These are phyloP conservation scores for Fistulinella prunicolor DNA, from an alignment of 768 basidiomycete species.

Conservation along the genomic window DNA sequence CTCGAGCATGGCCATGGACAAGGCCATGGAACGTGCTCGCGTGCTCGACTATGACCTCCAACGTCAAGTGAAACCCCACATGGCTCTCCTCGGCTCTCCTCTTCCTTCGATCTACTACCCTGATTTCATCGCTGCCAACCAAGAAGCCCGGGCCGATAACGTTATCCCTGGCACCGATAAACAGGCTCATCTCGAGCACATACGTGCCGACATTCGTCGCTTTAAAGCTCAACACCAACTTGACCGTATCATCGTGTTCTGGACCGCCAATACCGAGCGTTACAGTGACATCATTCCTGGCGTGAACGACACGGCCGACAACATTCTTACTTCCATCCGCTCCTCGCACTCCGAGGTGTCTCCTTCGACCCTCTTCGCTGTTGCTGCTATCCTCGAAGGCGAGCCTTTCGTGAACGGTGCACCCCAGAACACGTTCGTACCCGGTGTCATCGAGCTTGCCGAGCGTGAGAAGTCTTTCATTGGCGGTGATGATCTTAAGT, in stretches of 20 bases:
- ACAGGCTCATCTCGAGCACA: conserved; percentile 85
- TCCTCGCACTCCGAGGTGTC: conserved; percentile 90
- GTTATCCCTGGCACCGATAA: conserved; percentile 84
- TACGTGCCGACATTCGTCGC: conserved; percentile 89
- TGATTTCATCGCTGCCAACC: conserved; percentile 97
- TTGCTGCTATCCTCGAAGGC: conserved; percentile 92
- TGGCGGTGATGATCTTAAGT: conserved; percentile 97
- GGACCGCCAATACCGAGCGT: conserved; percentile 99
- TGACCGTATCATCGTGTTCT: conserved; percentile 91
- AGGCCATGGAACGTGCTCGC: conserved; percentile 89
- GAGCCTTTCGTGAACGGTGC: conserved; percentile 97
- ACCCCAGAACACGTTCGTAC: conserved; percentile 98
- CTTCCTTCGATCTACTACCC: conserved; percentile 96
- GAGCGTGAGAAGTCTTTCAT: conserved; percentile 90
- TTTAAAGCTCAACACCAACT: conserved; percentile 85
- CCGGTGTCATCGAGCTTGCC: conserved; percentile 89
- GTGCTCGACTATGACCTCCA: conserved; percentile 97
- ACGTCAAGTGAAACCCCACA: conserved; percentile 86
- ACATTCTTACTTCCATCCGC: conserved; percentile 79
- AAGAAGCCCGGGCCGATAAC: conserved; percentile 94
- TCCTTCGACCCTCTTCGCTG: conserved; percentile 92
- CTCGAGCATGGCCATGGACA: conserved; percentile 77
- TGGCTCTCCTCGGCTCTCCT: conserved; percentile 77
- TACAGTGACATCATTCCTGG: conserved; percentile 94
- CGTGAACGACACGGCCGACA: conserved; percentile 91